Percentiles rank a stretch among this genome's conserved stretches.
phyloP scores from a whole-genome alignment of 805 yeast genomes.

The Sungouiella blattae region DNA sequence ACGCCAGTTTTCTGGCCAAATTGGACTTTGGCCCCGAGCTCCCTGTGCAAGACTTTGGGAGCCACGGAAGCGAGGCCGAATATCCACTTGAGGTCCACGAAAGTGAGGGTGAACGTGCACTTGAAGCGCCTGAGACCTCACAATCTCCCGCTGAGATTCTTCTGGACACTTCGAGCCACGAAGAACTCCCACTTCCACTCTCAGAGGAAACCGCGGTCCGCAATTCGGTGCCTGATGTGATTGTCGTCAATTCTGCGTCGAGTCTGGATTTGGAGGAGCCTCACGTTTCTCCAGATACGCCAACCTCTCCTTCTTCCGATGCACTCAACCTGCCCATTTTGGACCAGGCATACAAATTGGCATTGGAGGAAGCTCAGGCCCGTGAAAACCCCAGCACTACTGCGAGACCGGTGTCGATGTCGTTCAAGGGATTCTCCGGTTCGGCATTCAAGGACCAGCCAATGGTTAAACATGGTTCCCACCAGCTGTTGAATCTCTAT shows the following conservation, averaged over 20 bases:
- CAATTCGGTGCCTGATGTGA: not conserved
- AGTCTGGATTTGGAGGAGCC: no score
- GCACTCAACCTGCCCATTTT: conserved; percentile 3
- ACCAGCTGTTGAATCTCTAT: conserved; percentile 38
- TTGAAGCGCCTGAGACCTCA: not conserved
- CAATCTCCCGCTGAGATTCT: not conserved
- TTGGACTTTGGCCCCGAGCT: not conserved
- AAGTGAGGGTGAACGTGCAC: not conserved
- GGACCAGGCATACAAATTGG: conserved; percentile 10
- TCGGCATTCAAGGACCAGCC: conserved; percentile 40
- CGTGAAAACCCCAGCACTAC: conserved; percentile 1
- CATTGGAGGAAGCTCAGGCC: conserved; percentile 5
- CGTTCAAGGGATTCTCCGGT: conserved; percentile 61
- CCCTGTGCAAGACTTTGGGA: not conserved
- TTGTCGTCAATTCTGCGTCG: not conserved
- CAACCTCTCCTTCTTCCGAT: no score
- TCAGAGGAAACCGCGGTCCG: not conserved
- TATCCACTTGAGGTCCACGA: not conserved
- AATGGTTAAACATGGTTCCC: conserved; percentile 28
- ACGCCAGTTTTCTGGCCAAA: no score
- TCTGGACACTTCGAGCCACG: not conserved
- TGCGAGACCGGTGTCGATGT: conserved; percentile 44
- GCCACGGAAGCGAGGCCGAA: not conserved
- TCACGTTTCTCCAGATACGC: not conserved
- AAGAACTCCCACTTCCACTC: not conserved